Base-by-base conservation (phyloP, 306 rosid genomes). In the Trifolium fragiferum region DNA sequence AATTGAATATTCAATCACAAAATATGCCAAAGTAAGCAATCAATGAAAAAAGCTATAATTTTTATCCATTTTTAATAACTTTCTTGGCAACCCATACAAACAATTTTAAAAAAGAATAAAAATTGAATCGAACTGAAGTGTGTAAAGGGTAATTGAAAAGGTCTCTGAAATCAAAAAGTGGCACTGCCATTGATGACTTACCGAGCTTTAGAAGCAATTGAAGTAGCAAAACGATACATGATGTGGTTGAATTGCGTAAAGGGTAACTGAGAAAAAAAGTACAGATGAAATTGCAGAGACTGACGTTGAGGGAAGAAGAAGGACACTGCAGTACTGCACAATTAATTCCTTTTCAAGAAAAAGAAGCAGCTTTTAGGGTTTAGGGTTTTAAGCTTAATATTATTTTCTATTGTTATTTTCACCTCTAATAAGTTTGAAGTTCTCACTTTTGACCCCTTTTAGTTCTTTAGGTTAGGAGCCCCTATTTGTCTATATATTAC, bases 141-240 rank as follows among this genome's bases (percentile, higher is more conserved):
- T 19, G 5, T 10, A 20, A 9, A 81, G 61, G 38, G 40, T 2
- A 67, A 3, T 53, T 60, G 11, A 72, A 50, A 64, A 38, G 40
- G 11, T 32, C 7, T 51, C 13, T 14, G 49, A 16, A 38, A 47
- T 11, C 15, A 21, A 18, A 54, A 7, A 25, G 35, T 19, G 0
- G 2, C 38, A 37, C 32, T 38, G 65, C 58, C 46, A 72, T 30
- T 46, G 35, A 51, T 70, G 58, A 85, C 84, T 50, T 69, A 88
- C 99, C 93, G 79, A 65, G 90, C 93, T 78, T 89, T 92, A 81
- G 93, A 83, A 61, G 99, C 96, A 49, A 94, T 76, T 78, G 86
- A 85, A 33, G 95, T 59, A 27, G 96, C 97, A 73, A 88, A 82
- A n/a, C 97, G 99, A 68, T 90, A 88, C 97, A 94, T 94, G 44